Conservation (phyloP, 805 yeast genomes). For the Candida ficus region DNA sequence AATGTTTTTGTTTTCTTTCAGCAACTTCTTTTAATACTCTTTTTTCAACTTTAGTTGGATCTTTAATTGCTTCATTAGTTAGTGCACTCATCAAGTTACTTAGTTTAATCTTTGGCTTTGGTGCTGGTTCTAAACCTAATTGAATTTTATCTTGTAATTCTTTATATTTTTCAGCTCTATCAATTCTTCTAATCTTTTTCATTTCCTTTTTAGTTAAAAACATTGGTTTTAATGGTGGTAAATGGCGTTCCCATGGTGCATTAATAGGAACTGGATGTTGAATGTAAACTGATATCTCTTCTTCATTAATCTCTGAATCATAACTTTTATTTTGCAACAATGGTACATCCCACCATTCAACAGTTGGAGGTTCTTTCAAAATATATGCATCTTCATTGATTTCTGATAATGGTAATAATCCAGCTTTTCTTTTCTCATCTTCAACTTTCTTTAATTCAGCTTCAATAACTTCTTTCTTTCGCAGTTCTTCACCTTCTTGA, state of each 20-base stretch:
- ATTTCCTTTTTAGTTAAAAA: conserved; percentile 71
- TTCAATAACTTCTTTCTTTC: conserved; percentile 33
- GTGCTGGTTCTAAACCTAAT: conserved; percentile 80
- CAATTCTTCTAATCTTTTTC: conserved; percentile 56
- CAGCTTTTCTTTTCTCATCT: conserved; percentile 35
- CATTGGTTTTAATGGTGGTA: conserved; percentile 39
- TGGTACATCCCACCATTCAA: conserved; percentile 90
- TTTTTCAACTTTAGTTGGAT: conserved; percentile 84
- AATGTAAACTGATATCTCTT: conserved; percentile 57
- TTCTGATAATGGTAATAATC: conserved; percentile 40
- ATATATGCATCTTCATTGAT: conserved; percentile 54
- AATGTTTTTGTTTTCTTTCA: conserved; percentile 55
- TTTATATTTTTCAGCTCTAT: conserved; percentile 56
- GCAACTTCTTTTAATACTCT: conserved; percentile 65
- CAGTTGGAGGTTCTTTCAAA: conserved; percentile 47
- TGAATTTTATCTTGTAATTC: conserved; percentile 74
- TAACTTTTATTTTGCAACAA: conserved; percentile 38
- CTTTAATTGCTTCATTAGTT: conserved; percentile 78
- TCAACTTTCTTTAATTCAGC: conserved; percentile 31
- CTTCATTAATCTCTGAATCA: conserved; percentile 26
- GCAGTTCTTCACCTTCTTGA: conserved; percentile 33
- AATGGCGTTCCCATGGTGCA: conserved; percentile 51
- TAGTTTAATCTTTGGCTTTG: conserved; percentile 82
- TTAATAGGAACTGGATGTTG: conserved; percentile 75
- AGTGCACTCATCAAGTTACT: conserved; percentile 82